Evolutionary conservation across 2,329 filamentous ascomycete species (phyloP).

Genomic region (Metarhizium robertsii): DNA sequence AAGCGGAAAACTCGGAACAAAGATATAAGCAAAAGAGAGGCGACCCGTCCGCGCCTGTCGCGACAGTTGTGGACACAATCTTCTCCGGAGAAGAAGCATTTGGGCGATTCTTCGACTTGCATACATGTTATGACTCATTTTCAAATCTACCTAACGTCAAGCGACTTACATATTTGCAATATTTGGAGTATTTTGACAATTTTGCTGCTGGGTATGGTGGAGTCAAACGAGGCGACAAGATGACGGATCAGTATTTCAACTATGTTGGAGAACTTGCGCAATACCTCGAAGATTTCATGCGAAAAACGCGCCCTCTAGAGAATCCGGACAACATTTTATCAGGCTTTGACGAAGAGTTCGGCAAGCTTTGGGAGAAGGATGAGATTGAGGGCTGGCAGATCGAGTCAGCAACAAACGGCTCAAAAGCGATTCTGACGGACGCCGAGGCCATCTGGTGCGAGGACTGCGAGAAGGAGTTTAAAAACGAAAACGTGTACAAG

Average conservation of each 20-base stretch:
- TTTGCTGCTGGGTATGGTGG: slow-evolving; percentile 67
- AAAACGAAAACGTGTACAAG: slow-evolving; percentile 90
- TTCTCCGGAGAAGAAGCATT: slow-evolving; percentile 95
- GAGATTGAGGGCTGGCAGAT: slow-evolving; percentile 70
- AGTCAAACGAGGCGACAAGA: slow-evolving; percentile 72
- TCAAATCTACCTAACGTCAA: slow-evolving; percentile 84
- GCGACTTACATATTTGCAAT: slow-evolving; percentile 82
- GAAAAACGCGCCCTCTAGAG: slow-evolving; percentile 74
- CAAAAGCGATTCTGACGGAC: slow-evolving; percentile 21
- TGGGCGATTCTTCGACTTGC: slow-evolving; percentile 87
- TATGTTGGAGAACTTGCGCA: slow-evolving; percentile 73
- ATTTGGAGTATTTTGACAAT: slow-evolving; percentile 81
- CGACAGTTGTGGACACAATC: slow-evolving; percentile 72
- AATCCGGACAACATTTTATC: slow-evolving; percentile 70
- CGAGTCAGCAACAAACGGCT: slow-evolving; percentile 33
- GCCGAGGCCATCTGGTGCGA: slow-evolving; percentile 75
- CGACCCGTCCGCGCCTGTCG: slow-evolving; percentile 53
- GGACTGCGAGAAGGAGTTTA: slow-evolving; percentile 91
- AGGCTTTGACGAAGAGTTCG: slow-evolving; percentile 76
- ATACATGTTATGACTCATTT: slow-evolving; percentile 74
- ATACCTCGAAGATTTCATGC: slow-evolving; percentile 85
- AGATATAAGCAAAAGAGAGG: slow-evolving; percentile 69
- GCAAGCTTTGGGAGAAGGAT: slow-evolving; percentile 70
- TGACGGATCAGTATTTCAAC: slow-evolving; percentile 85
- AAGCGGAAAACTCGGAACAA: slow-evolving; percentile 87